Base-by-base conservation (phyloP, 208 protist species). In the Wallacemonas sp. region DNA sequence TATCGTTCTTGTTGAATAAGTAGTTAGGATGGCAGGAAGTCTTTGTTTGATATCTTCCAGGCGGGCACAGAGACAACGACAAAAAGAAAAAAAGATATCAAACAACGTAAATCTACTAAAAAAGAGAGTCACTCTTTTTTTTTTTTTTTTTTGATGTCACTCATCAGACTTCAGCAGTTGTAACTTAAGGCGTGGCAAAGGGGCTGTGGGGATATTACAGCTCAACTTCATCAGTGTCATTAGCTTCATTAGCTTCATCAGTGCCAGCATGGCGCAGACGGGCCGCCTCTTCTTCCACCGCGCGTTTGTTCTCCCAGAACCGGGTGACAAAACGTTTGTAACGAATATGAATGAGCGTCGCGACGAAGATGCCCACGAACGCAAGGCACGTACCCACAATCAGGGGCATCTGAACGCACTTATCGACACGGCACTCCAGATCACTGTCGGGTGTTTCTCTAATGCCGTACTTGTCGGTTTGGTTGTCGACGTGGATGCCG, bases 341-440 rank as follows among this genome's bases (percentile, higher is more conserved):
- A 30, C 82, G 78, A 26, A 81, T 26, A 68, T 88, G 82, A 1
- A 82, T 66, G 19, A 75, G 24, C 14, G 51, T 24, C 2, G 72
- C 68, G 36, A 79, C 67, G 14, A 88, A 30, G 51, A 77, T 59
- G 11, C 78, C 75, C 11, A 68, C 45, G 0, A 68, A 64, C 47
- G 63, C 66, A 19, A 80, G 45, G 42, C 63, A 73, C 19, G 77
- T 84, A 19, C 62, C 51, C 2, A 84, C 78, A 46, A 88, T 80
- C 31, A 88, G 41, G 2, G 78, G 78, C 54, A 77, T 62, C 41
- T 63, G 68, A 38, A 84, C 78, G 69, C 82, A 80, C 46, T 58
- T 38, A 4, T 41, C 27, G 30, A 28, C 30, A 56, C 62, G 77
- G 66, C 82, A 88, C 54, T 79, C 72, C 63, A 53, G 24, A 17